A percentile compares a stretch with the other conserved stretches of the same genome.
These are phyloP conservation scores for Tilletia walkeri DNA, from an alignment of 1,284 basidiomycete genomes.

Conservation along the genomic window DNA sequence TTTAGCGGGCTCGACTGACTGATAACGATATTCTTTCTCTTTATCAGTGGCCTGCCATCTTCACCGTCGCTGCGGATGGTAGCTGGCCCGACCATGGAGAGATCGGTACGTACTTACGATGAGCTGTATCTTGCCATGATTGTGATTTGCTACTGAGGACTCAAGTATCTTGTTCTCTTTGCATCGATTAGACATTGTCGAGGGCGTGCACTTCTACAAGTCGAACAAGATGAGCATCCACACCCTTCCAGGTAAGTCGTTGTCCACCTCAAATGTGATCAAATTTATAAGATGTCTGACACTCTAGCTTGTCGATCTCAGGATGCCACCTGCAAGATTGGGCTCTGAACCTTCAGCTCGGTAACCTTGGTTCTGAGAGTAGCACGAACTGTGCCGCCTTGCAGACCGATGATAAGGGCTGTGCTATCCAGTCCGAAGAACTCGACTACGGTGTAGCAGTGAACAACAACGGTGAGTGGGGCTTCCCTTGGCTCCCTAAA, in stretches of 20 bases:
- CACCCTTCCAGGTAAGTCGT: conserved; percentile 10
- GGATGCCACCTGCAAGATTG: conserved; percentile 12
- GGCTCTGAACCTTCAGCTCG: not conserved
- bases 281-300: not conserved
- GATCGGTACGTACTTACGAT: not conserved
- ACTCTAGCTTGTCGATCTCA: not conserved
- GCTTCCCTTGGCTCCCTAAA: too few relatives aligned
- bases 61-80: conserved; percentile 4
- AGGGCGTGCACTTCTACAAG: conserved; percentile 14
- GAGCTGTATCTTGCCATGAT: not conserved
- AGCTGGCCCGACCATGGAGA: conserved; percentile 4
- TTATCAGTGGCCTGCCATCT: conserved; percentile 4
- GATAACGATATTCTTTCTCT: too few relatives aligned
- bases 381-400: conserved; percentile 4
- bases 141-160: not conserved
- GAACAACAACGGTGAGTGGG: not conserved
- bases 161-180: not conserved
- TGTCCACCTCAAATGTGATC: not conserved
- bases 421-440: conserved; percentile 1
- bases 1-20: not conserved
- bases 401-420: conserved; percentile 13
- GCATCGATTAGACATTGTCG: not conserved
- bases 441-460: not conserved
- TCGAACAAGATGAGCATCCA: conserved; percentile 19
- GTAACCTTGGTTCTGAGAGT: not conserved